A percentile compares a stretch with the other conserved stretches of the same genome.
phyloP scores from a whole-genome alignment of 768 basidiomycete species.

The Galerina marginata region DNA sequence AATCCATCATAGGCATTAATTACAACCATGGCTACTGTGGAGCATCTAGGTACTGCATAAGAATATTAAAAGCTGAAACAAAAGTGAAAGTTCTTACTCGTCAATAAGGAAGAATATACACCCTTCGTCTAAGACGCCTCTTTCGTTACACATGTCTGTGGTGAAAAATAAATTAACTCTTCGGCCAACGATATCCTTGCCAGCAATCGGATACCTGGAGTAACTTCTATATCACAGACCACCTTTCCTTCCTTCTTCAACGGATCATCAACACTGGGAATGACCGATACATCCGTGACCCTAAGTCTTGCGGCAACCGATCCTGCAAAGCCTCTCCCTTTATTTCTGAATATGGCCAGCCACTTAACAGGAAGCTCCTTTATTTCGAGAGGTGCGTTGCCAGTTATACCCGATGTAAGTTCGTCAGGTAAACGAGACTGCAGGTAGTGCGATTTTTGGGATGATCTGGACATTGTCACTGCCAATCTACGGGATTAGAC shows the following conservation, averaged over 20 bases:
- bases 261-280: constrained; percentile 40
- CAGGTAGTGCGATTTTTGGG: constrained; percentile 19
- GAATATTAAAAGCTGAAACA: not conserved
- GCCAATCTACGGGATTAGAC: not conserved
- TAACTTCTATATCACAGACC: constrained; percentile 48
- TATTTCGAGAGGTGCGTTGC: constrained; percentile 40
- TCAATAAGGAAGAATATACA: constrained; percentile 52
- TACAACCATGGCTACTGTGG: constrained; percentile 42
- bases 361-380: constrained; percentile 45
- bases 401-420: constrained; percentile 31
- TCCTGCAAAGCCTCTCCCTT: constrained; percentile 36
- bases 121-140: constrained; percentile 45
- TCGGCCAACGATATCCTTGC: constrained; percentile 2
- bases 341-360: constrained; percentile 37
- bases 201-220: constrained; percentile 40
- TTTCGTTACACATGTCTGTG: constrained; percentile 49
- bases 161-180: not conserved
- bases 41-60: constrained; percentile 38
- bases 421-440: constrained; percentile 27
- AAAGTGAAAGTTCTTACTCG: constrained; percentile 39
- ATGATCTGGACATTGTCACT: constrained; percentile 4
- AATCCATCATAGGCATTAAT: constrained; percentile 39
- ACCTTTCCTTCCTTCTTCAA: constrained; percentile 41
- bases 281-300: constrained; percentile 47
- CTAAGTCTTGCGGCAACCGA: constrained; percentile 31